Conservation (phyloP, 2,329 filamentous ascomycete genomes). For the Trichoderma brevicompactum region DNA sequence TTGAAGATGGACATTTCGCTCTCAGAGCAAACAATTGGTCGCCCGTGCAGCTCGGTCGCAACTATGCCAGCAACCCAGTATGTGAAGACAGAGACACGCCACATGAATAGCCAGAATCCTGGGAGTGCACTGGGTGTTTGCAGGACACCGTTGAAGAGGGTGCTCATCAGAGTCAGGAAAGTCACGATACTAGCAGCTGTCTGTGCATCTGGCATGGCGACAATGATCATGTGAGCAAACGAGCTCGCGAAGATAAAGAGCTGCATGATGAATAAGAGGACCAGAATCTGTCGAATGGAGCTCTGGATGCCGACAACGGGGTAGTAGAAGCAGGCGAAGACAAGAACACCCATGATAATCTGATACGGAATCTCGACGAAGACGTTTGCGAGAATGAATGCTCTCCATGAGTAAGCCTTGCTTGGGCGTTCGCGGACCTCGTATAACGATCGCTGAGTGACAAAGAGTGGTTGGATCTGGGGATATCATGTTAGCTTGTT, state of each 20-base stretch:
- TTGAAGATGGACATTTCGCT: slow-evolving; percentile 67
- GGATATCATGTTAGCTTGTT: slow-evolving; percentile 21
- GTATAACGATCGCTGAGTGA: slow-evolving; percentile 74
- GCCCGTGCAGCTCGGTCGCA: slow-evolving; percentile 64
- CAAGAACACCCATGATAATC: slow-evolving; percentile 64
- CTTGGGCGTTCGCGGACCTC: slow-evolving; percentile 76
- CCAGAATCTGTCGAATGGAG: slow-evolving; percentile 63
- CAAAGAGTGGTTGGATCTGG: slow-evolving; percentile 74
- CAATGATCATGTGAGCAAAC: slow-evolving; percentile 75
- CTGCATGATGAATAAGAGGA: slow-evolving; percentile 66
- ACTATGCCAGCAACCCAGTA: slow-evolving; percentile 72
- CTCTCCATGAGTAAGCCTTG: slow-evolving; percentile 76
- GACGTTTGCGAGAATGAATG: slow-evolving; percentile 73
- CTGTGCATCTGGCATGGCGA: slow-evolving; percentile 69
- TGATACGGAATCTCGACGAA: slow-evolving; percentile 75
- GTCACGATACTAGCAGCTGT: slow-evolving; percentile 68
- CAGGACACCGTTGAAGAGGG: slow-evolving; percentile 68
- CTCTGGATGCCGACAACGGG: slow-evolving; percentile 56
- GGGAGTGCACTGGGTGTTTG: slow-evolving; percentile 63
- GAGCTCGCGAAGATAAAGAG: slow-evolving; percentile 74
- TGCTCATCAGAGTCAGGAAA: slow-evolving; percentile 60
- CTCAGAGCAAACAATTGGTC: slow-evolving; percentile 55
- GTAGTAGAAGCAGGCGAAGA: slow-evolving; percentile 72
- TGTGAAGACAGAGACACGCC: slow-evolving; percentile 65
- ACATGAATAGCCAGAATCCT: slow-evolving; percentile 78